phyloP scores from a whole-genome alignment of 1,139 yeast species.

The Sugiyamaella pinicola region DNA sequence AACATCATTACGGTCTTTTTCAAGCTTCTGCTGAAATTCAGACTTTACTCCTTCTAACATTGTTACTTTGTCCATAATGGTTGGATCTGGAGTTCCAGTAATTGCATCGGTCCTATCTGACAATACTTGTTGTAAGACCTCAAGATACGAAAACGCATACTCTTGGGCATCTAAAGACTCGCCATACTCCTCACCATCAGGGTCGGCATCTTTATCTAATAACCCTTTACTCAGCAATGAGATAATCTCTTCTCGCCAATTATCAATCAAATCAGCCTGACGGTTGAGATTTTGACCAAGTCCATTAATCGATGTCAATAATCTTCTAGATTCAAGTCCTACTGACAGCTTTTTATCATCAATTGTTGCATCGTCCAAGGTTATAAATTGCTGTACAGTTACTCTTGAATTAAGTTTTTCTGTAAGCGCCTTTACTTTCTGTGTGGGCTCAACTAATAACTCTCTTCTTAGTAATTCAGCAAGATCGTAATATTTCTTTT shows the following conservation, averaged over 20 bases:
- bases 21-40: constrained; percentile 27
- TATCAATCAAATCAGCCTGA: constrained; percentile 60
- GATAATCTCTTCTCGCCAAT: constrained; percentile 54
- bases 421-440: constrained; percentile 38
- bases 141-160: constrained; percentile 62
- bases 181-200: constrained; percentile 79
- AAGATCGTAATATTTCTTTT: constrained; percentile 53
- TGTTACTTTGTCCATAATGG: constrained; percentile 22
- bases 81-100: constrained; percentile 40
- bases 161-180: constrained; percentile 75
- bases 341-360: constrained; percentile 34
- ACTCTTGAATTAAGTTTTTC: constrained; percentile 26
- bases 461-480: constrained; percentile 67
- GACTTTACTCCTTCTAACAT: constrained; percentile 14
- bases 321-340: constrained; percentile 32
- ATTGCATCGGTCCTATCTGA: constrained; percentile 58
- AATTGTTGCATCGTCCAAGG: constrained; percentile 35
- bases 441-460: constrained; percentile 52
- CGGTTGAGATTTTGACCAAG: constrained; percentile 49
- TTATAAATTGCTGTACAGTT: constrained; percentile 30
- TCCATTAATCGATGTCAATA: constrained; percentile 29
- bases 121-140: constrained; percentile 58
- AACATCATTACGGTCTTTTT: constrained; percentile 20
- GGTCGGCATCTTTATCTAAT: constrained; percentile 48
- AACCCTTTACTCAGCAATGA: constrained; percentile 52